A percentile compares a stretch with the other conserved stretches of the same genome.
Conservation (phyloP, 345 rosid species). For the Noccaea caerulescens region DNA sequence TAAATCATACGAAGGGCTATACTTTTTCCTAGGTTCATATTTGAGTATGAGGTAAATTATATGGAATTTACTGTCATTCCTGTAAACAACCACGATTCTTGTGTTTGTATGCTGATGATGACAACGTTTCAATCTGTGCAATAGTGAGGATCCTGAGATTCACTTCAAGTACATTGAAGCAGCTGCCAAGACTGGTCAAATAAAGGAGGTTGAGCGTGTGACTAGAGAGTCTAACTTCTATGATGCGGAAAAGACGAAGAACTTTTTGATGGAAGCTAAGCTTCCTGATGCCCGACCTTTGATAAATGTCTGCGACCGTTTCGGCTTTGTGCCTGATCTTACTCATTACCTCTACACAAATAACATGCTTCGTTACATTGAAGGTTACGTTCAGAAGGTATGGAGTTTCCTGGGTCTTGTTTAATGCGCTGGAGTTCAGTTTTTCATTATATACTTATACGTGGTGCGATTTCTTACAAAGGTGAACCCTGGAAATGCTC, state of each 20-base stretch:
- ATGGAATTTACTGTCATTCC: constrained; percentile 22
- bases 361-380: constrained; percentile 96
- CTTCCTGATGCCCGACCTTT: constrained; percentile 99
- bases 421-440: background rate
- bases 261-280: constrained; percentile 97
- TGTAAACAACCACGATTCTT: constrained; percentile 23
- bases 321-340: constrained; percentile 95
- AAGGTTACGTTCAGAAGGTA: constrained; percentile 99
- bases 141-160: constrained; percentile 98
- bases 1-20: constrained; percentile 96
- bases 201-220: constrained; percentile 99
- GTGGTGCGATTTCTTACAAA: constrained; percentile 39
- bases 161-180: constrained; percentile 99
- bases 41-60: constrained; percentile 82
- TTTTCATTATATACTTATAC: background rate
- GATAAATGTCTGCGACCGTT: constrained; percentile 98
- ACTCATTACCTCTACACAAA: constrained; percentile 94
- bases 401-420: background rate
- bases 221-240: constrained; percentile 96
- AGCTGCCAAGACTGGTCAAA: constrained; percentile 92
- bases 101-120: constrained; percentile 20
- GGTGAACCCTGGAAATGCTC: constrained; percentile 99
- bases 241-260: constrained; percentile 95
- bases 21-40: constrained; percentile 96
- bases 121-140: constrained; percentile 28